Evolutionary conservation across 2,329 filamentous ascomycete species (phyloP), one percentile per base, ranked within the genome.

Genomic region (Scedosporium boydii): DNA sequence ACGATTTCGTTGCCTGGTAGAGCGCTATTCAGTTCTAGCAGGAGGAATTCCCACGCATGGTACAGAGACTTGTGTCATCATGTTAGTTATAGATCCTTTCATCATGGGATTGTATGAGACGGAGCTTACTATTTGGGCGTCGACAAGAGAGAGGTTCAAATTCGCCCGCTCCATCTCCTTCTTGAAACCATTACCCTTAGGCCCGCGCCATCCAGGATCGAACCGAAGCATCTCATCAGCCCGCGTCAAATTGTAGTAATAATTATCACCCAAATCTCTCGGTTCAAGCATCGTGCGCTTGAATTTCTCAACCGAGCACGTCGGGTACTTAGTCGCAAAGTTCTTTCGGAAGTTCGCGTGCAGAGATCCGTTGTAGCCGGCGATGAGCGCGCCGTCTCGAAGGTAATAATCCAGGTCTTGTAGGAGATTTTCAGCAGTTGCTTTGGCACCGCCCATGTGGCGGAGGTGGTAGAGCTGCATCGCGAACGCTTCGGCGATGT

Each of bases 391-490:
- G 1, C 89, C 93, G 69, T 91, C 87, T 41, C 90, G 84, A 18
- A 91, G 78, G 67, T 91, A 90, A 76, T 95, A 97, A 61, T 87
- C 83, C 6, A 99, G 77, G 66, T 92, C 87, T 29, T 86, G 82
- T 18, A 92, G 81, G 1, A 98, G 77, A 9, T 85, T 85, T 67
- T 87, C 88, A 26, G 91, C 83, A 63, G 93, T 84, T 0, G 78
- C 77, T 42, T 80, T 77, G 0, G 80, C 80, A 67, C 90, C 86
- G 10, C 89, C 87, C 64, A 87, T 83, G 71, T 96, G 90, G 53
- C 92, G 88, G 21, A 90, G 84, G 68, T 91, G 88, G 70, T 97
- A 96, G 18, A 98, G 79, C 73, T 96, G 91, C 82, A 98, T 92
- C 3, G 93, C 90, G 64, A 96, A 86, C 48, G 95, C 89, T 71